Conservation (phyloP, 768 basidiomycete species). For the Russula lepida region DNA sequence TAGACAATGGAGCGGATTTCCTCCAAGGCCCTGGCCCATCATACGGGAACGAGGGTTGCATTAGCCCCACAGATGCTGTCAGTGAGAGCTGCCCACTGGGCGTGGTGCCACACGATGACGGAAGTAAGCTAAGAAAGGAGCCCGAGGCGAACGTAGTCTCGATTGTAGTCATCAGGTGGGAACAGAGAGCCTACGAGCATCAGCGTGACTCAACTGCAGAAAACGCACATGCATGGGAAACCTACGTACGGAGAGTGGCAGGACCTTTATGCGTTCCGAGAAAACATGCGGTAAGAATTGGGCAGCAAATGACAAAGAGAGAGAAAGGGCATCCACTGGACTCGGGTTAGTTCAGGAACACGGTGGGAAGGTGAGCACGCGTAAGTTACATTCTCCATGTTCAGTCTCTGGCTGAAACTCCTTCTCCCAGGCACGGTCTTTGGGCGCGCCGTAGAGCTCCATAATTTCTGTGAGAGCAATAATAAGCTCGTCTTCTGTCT, state of each 20-base stretch:
- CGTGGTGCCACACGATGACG: conserved; percentile 28
- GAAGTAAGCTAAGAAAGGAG: conserved; percentile 41
- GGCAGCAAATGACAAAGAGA: conserved; percentile 42
- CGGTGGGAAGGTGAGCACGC: neutral
- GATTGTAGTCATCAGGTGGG: conserved; percentile 37
- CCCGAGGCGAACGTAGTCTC: conserved; percentile 49
- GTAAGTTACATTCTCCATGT: conserved; percentile 30
- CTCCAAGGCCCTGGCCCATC: conserved; percentile 6
- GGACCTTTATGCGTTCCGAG: conserved; percentile 45
- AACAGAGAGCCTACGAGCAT: conserved; percentile 29
- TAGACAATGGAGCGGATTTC: conserved; percentile 9
- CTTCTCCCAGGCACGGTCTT: conserved; percentile 48
- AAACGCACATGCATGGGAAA: conserved; percentile 20
- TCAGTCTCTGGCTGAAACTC: conserved; percentile 55
- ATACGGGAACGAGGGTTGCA: conserved; percentile 12
- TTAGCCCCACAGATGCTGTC: neutral
- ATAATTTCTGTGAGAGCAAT: conserved; percentile 68
- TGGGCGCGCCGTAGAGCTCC: conserved; percentile 39
- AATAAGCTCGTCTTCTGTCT: conserved; percentile 57
- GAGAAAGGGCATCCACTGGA: conserved; percentile 23
- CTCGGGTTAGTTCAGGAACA: neutral
- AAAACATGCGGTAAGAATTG: conserved; percentile 52
- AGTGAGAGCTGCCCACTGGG: conserved; percentile 14
- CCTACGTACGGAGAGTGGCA: conserved; percentile 46
- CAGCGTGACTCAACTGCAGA: conserved; percentile 10